Evolutionary conservation across 768 basidiomycete species (phyloP).

Genomic region (Astraeus odoratus): DNA sequence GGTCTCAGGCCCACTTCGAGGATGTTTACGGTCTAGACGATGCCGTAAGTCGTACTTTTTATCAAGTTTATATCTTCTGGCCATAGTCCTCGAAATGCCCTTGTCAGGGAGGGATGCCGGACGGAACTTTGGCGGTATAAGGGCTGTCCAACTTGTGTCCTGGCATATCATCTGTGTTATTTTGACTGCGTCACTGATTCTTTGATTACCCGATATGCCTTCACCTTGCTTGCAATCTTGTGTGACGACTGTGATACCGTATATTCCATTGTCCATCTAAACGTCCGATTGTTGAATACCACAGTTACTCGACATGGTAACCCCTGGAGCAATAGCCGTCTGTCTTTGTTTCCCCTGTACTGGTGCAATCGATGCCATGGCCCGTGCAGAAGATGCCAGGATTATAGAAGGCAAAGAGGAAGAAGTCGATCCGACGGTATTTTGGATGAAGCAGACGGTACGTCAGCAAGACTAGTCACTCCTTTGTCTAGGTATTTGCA

Average conservation of each 20-base stretch:
- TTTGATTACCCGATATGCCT: no score
- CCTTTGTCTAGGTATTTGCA: no score
- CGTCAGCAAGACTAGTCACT: no score
- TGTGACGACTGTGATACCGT: no score
- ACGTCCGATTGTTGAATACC: not conserved
- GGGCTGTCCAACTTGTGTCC: no score
- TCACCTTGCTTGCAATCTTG: no score
- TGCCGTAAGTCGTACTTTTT: constrained; percentile 50
- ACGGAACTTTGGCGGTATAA: no score
- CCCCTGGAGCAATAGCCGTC: constrained; percentile 74
- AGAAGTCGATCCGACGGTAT: constrained; percentile 53
- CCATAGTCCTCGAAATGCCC: no score
- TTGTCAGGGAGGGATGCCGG: no score
- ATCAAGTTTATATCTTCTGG: not conserved
- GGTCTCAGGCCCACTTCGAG: constrained; percentile 44
- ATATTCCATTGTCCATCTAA: no score
- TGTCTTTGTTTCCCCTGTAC: constrained; percentile 78
- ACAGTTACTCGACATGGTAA: constrained; percentile 65
- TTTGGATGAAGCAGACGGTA: constrained; percentile 92
- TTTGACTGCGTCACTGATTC: no score
- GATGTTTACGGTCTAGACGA: constrained; percentile 72
- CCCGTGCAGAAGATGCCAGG: constrained; percentile 53
- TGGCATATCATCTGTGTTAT: no score
- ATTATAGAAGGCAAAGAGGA: constrained; percentile 41
- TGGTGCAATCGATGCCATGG: constrained; percentile 40